Evolutionary conservation across 2,329 filamentous ascomycete species (phyloP).

Genomic region (Shiraia bambusicola): DNA sequence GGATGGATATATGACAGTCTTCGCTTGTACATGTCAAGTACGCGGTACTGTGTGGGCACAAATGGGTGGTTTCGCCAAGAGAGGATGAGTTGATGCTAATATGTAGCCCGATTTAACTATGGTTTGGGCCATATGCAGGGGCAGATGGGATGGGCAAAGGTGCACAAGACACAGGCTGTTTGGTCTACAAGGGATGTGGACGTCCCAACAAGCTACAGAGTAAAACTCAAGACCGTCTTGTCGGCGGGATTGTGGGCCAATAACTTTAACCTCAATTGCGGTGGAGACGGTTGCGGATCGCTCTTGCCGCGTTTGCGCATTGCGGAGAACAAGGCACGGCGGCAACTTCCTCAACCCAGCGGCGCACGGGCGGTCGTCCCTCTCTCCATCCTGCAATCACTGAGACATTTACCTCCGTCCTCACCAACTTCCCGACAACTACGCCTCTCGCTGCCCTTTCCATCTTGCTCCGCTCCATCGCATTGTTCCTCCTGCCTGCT

Average conservation of each 20-base stretch:
- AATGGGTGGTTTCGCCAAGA: too few species aligned
- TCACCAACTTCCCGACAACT: constrained; percentile 6
- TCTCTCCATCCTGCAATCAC: constrained; percentile 13
- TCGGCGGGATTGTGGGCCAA: constrained; percentile 4
- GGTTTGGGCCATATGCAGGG: constrained; percentile 17
- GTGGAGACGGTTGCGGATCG: constrained; percentile 24
- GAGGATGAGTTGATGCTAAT: too few species aligned
- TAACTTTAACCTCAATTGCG: constrained; percentile 4
- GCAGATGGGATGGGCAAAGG: background rate
- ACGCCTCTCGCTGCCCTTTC: constrained; percentile 1
- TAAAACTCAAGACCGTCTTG: constrained; percentile 4
- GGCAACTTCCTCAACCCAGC: constrained; percentile 19
- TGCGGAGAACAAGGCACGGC: constrained; percentile 23
- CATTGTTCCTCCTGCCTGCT: constrained; percentile 1
- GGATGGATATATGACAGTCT: too few species aligned
- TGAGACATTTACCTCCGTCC: constrained; percentile 10
- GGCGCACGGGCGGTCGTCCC: constrained; percentile 23
- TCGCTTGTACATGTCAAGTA: too few species aligned
- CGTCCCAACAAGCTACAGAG: too few species aligned
- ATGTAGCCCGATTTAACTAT: constrained; percentile 12
- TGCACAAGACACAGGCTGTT: background rate
- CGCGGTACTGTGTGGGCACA: too few species aligned
- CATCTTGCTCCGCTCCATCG: constrained; percentile 5
- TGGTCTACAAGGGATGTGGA: background rate
- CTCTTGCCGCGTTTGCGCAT: constrained; percentile 25